phyloP scores from a whole-genome alignment of 768 basidiomycete species.

The Chiua virens region DNA sequence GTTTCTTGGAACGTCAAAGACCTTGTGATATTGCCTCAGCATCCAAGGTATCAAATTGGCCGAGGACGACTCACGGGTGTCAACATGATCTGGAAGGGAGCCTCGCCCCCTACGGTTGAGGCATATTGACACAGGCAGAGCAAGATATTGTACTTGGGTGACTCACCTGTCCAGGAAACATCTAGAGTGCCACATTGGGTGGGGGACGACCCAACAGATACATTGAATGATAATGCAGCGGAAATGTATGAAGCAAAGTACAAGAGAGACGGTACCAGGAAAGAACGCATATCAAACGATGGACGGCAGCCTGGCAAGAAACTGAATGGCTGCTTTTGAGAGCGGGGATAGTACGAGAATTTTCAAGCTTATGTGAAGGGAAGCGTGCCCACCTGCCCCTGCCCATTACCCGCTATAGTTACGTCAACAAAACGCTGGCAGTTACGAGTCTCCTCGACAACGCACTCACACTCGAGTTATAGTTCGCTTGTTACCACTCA shows the following conservation, averaged over 20 bases:
- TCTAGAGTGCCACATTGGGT: slow-evolving; percentile 62
- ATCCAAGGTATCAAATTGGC: background rate
- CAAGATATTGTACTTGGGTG: background rate
- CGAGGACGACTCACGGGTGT: slow-evolving; percentile 44
- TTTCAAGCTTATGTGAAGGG: slow-evolving; percentile 1
- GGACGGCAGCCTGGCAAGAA: slow-evolving; percentile 9
- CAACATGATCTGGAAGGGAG: slow-evolving; percentile 51
- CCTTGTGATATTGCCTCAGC: slow-evolving; percentile 34
- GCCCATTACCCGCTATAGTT: slow-evolving; percentile 5
- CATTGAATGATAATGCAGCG: slow-evolving; percentile 39
- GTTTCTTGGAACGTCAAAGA: slow-evolving; percentile 53
- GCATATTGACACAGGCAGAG: background rate
- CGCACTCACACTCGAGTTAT: too few species aligned
- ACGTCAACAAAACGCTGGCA: slow-evolving; percentile 18
- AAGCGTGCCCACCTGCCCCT: background rate
- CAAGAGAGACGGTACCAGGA: slow-evolving; percentile 22
- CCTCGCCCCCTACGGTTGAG: slow-evolving; percentile 47
- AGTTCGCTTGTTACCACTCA: too few species aligned
- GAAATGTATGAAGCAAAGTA: slow-evolving; percentile 22
- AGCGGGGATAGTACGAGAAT: slow-evolving; percentile 5
- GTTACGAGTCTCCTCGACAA: background rate
- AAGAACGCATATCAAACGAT: slow-evolving; percentile 29
- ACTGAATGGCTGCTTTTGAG: slow-evolving; percentile 3
- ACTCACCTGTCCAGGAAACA: slow-evolving; percentile 63
- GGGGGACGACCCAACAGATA: slow-evolving; percentile 47